phyloP scores from a whole-genome alignment of 108 stramenopile species.

The Fistulifera solaris region DNA sequence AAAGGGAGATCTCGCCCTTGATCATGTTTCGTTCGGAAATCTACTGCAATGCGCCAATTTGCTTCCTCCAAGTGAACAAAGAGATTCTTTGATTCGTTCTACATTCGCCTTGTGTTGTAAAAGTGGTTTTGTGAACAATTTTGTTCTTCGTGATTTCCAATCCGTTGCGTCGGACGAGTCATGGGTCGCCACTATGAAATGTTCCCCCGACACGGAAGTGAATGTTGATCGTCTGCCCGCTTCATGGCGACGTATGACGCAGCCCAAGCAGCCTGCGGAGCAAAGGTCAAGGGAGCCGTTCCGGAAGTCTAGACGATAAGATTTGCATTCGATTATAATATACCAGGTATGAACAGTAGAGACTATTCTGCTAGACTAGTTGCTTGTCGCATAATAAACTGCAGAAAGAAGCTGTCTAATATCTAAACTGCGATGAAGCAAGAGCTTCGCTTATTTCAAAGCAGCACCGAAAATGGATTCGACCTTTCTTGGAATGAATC shows the following conservation, averaged over 20 bases:
- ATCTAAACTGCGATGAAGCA: no score
- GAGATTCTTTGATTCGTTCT: constrained; percentile 19
- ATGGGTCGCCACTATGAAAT: constrained; percentile 14
- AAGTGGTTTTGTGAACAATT: constrained; percentile 23
- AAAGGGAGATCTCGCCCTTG: constrained; percentile 6
- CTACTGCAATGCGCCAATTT: constrained; percentile 31
- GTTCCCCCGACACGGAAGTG: constrained; percentile 6
- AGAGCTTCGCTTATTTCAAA: no score
- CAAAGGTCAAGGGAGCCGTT: no score
- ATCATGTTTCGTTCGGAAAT: constrained; percentile 45
- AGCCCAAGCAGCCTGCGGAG: no score
- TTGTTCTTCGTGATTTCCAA: constrained; percentile 27
- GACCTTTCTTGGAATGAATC: no score
- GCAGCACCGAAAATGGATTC: no score
- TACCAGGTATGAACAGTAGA: no score
- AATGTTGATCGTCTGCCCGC: constrained; percentile 17
- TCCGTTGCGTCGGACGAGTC: constrained; percentile 12
- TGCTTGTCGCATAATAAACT: no score
- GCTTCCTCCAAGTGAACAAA: constrained; percentile 26
- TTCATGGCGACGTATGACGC: constrained; percentile 5
- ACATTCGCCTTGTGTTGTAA: constrained; percentile 35
- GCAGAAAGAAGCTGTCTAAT: no score
- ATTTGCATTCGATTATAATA: no score
- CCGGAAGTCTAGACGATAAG: no score
- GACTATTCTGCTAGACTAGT: no score